Conservation (phyloP, 2,329 filamentous ascomycete species). For the Aspergillus pseudoviridinutans region DNA sequence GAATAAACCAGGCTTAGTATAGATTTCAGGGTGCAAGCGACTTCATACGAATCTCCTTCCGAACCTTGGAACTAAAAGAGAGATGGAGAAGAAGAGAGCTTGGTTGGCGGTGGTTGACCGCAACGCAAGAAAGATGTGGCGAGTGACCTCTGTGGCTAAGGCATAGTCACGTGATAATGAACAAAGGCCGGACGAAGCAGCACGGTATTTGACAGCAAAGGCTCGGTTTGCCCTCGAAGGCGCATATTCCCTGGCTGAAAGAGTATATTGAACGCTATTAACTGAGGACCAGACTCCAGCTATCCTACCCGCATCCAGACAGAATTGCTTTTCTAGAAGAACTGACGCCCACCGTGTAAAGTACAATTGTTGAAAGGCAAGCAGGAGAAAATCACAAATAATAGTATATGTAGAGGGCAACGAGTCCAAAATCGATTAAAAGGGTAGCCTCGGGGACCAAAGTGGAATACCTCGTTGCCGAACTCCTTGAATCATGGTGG, state of each 20-base stretch:
- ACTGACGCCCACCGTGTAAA: constrained; percentile 17
- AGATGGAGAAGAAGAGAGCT: background rate
- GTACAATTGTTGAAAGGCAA: constrained; percentile 14
- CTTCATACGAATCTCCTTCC: no score
- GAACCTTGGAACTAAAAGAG: background rate
- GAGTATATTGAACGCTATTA: constrained; percentile 8
- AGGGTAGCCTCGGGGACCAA: background rate
- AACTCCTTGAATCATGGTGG: background rate
- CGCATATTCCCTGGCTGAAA: background rate
- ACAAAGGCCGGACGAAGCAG: background rate
- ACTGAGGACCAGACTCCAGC: constrained; percentile 20
- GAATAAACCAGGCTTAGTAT: background rate
- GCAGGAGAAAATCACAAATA: constrained; percentile 6
- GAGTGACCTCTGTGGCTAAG: background rate
- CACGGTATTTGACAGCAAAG: background rate
- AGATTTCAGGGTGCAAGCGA: background rate
- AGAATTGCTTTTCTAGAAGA: constrained; percentile 21
- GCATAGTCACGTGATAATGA: background rate
- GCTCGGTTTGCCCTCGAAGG: background rate
- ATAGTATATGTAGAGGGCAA: background rate
- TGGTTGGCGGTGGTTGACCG: background rate
- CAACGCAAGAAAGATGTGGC: background rate
- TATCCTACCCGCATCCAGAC: constrained; percentile 19
- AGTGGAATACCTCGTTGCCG: background rate
- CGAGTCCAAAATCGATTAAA: background rate